phyloP scores from a whole-genome alignment of 257 asterid genomes.

The Gentiana dahurica region DNA sequence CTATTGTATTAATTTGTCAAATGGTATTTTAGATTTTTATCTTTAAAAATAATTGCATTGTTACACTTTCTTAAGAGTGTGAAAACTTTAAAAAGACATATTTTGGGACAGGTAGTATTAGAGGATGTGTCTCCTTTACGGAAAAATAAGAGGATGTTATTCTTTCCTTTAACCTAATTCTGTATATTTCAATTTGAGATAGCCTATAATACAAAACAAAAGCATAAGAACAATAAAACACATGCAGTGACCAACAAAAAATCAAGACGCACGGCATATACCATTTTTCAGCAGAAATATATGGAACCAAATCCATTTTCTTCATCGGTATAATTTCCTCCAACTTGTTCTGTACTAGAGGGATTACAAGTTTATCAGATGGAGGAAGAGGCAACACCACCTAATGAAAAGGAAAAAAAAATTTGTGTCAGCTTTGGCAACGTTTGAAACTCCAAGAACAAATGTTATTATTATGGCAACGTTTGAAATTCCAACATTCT shows the following conservation, averaged over 20 bases:
- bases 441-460: neutral
- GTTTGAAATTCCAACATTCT: too few relatives aligned
- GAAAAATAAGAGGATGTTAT: slow-evolving; percentile 28
- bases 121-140: too few relatives aligned
- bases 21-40: too few relatives aligned
- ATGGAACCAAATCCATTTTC: slow-evolving; percentile 98
- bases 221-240: slow-evolving; percentile 7
- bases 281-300: slow-evolving; percentile 80
- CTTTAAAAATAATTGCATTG: too few relatives aligned
- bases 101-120: too few relatives aligned
- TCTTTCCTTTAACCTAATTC: slow-evolving; percentile 52
- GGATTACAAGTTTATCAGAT: slow-evolving; percentile 90
- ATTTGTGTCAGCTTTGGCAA: neutral
- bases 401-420: slow-evolving; percentile 25
- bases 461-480: neutral
- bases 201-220: slow-evolving; percentile 37
- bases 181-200: slow-evolving; percentile 59
- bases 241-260: neutral
- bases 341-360: slow-evolving; percentile 86
- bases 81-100: too few relatives aligned
- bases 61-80: too few relatives aligned
- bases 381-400: slow-evolving; percentile 96
- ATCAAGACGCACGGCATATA: slow-evolving; percentile 8
- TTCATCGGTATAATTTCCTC: slow-evolving; percentile 96
- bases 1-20: too few relatives aligned